phyloP scores from a whole-genome alignment of 257 asterid genomes.

The Nicotiana tabacum region DNA sequence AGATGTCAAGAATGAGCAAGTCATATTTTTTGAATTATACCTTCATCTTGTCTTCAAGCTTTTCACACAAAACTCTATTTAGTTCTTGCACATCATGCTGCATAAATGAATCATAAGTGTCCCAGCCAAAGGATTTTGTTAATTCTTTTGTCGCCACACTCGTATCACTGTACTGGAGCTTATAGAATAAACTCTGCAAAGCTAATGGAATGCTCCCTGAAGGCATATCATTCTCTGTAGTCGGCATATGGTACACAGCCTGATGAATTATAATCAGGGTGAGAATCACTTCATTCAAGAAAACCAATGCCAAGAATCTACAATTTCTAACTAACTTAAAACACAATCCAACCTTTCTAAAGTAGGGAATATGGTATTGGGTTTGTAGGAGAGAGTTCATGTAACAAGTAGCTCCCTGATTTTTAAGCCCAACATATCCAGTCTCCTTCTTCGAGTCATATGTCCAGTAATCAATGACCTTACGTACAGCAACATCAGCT shows the following conservation, averaged over 20 bases:
- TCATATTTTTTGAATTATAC: constrained; percentile 21
- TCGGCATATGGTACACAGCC: constrained; percentile 99
- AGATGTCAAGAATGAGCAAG: neutral
- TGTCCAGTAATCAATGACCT: constrained; percentile 76
- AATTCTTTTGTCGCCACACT: constrained; percentile 93
- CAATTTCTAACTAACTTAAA: neutral
- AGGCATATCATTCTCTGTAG: constrained; percentile 96
- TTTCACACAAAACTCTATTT: constrained; percentile 79
- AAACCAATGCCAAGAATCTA: constrained; percentile 10
- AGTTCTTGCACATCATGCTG: constrained; percentile 99
- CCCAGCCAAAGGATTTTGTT: constrained; percentile 99
- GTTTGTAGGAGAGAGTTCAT: constrained; percentile 97
- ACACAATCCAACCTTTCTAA: constrained; percentile 62
- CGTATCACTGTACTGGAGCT: constrained; percentile 82
- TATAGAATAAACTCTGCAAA: constrained; percentile 89
- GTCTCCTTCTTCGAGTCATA: constrained; percentile 94
- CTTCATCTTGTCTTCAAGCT: constrained; percentile 98
- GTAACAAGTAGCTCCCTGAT: constrained; percentile 98
- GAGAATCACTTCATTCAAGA: constrained; percentile 17
- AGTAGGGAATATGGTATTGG: constrained; percentile 85
- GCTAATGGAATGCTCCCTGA: constrained; percentile 97
- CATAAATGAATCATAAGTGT: constrained; percentile 85
- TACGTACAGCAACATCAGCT: constrained; percentile 93
- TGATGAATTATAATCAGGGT: constrained; percentile 21
- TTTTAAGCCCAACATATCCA: constrained; percentile 93